Conservation (phyloP, 1,284 basidiomycete species). For the Moesziomyces sp. region DNA sequence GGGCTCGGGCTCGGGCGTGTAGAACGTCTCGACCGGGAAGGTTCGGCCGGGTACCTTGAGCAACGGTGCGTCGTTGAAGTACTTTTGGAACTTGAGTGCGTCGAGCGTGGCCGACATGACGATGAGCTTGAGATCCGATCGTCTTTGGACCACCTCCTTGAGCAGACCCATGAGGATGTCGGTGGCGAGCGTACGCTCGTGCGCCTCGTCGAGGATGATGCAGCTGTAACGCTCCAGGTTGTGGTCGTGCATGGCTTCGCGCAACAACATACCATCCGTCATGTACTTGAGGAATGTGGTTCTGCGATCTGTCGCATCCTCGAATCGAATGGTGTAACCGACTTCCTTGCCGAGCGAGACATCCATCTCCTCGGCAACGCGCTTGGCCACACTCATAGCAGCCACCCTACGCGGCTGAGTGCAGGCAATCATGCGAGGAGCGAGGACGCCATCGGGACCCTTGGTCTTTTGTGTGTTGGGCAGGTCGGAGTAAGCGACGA, state of each 20-base stretch:
- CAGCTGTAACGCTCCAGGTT: slow-evolving; percentile 89
- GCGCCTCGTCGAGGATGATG: slow-evolving; percentile 97
- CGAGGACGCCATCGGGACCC: slow-evolving; percentile 68
- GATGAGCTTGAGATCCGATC: slow-evolving; percentile 93
- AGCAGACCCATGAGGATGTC: slow-evolving; percentile 97
- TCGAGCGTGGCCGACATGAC: slow-evolving; percentile 99
- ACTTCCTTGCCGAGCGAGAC: slow-evolving; percentile 92
- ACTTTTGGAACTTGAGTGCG: slow-evolving; percentile 94
- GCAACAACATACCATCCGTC: slow-evolving; percentile 96
- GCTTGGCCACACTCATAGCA: slow-evolving; percentile 97
- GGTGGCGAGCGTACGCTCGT: slow-evolving; percentile 96
- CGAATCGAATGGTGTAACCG: slow-evolving; percentile 98
- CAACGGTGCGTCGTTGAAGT: slow-evolving; percentile 89
- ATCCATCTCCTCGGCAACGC: slow-evolving; percentile 98
- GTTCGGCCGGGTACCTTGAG: slow-evolving; percentile 97
- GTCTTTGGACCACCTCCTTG: slow-evolving; percentile 79
- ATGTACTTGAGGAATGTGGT: slow-evolving; percentile 75
- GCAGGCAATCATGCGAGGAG: slow-evolving; percentile 91
- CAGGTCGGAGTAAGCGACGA: slow-evolving; percentile 90
- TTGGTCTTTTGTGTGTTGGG: slow-evolving; percentile 73
- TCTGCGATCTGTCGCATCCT: slow-evolving; percentile 82
- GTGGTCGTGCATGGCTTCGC: slow-evolving; percentile 97
- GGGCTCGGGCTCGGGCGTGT: slow-evolving; percentile 92
- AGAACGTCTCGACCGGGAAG: slow-evolving; percentile 94
- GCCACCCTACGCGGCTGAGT: slow-evolving; percentile 97